phyloP scores from a whole-genome alignment of 352 stramenopile species.

The Globisporangium ultimum region DNA sequence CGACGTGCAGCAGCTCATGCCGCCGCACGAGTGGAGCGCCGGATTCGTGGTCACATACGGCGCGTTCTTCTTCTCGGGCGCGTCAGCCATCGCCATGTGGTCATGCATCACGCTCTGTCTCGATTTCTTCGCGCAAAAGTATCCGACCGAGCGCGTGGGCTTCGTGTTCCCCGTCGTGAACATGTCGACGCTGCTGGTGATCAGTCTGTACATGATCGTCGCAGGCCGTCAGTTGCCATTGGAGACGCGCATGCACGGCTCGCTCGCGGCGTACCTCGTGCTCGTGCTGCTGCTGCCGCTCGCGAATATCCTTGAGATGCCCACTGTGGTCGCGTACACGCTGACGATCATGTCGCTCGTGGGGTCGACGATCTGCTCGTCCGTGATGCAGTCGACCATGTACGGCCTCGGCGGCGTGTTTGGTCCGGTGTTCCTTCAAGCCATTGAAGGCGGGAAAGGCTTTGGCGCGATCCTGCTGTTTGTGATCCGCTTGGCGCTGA shows the following conservation, averaged over 20 bases:
- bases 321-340: slow-evolving; percentile 39
- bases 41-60: slow-evolving; percentile 67
- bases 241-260: slow-evolving; percentile 50
- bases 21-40: slow-evolving; percentile 14
- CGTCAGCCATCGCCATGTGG: slow-evolving; percentile 74
- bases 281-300: slow-evolving; percentile 60
- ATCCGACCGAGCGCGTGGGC: slow-evolving; percentile 56
- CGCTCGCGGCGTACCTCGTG: slow-evolving; percentile 43
- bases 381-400: slow-evolving; percentile 65
- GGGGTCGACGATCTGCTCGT: slow-evolving; percentile 59
- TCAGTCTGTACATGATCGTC: slow-evolving; percentile 81
- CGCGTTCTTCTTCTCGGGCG: slow-evolving; percentile 73
- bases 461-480: slow-evolving; percentile 76
- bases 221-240: slow-evolving; percentile 60
- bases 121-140: slow-evolving; percentile 64
- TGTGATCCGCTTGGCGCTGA: slow-evolving; percentile 51
- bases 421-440: slow-evolving; percentile 70
- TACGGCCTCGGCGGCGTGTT: slow-evolving; percentile 82
- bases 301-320: slow-evolving; percentile 54
- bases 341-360: slow-evolving; percentile 62
- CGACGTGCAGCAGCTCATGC: slow-evolving; percentile 3
- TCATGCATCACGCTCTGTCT: slow-evolving; percentile 74
- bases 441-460: slow-evolving; percentile 75
- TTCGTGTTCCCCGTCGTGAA: slow-evolving; percentile 84
- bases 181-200: slow-evolving; percentile 78